Conservation (phyloP, 768 basidiomycete species). For the Phaeolepiota aurea region DNA sequence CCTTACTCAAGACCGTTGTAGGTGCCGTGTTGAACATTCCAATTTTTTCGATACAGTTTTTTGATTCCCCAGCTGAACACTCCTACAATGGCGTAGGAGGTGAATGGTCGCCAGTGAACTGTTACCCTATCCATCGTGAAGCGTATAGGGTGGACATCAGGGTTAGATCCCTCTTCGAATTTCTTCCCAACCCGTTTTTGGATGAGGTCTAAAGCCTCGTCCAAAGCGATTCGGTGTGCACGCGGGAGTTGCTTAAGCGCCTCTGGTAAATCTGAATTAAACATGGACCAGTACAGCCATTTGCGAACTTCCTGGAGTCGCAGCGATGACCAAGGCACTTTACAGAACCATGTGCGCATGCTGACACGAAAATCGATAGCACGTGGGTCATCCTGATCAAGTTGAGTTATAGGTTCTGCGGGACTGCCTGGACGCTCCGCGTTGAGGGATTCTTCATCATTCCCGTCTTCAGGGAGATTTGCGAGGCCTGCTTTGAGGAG, state of each 20-base stretch:
- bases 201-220: constrained; percentile 51
- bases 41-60: constrained; percentile 30
- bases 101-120: constrained; percentile 59
- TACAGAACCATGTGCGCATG: constrained; percentile 72
- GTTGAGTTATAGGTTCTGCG: constrained; percentile 44
- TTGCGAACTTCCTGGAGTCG: constrained; percentile 50
- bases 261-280: constrained; percentile 53
- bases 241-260: constrained; percentile 36
- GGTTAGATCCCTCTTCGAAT: constrained; percentile 54
- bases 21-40: constrained; percentile 33
- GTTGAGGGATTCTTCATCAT: constrained; percentile 46
- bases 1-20: constrained; percentile 69
- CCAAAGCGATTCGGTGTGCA: constrained; percentile 40
- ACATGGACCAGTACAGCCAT: constrained; percentile 85
- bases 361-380: constrained; percentile 66
- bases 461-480: constrained; percentile 38
- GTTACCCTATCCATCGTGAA: constrained; percentile 75
- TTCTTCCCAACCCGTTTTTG: constrained; percentile 65
- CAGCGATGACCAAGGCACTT: constrained; percentile 67
- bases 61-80: constrained; percentile 40
- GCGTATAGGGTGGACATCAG: constrained; percentile 44
- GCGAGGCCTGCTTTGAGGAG: constrained; percentile 62
- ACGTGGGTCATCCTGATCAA: constrained; percentile 59
- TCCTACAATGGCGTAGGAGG: constrained; percentile 49
- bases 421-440: constrained; percentile 49